phyloP scores from a whole-genome alignment of 805 yeast species.

The Ogataea allantospora region DNA sequence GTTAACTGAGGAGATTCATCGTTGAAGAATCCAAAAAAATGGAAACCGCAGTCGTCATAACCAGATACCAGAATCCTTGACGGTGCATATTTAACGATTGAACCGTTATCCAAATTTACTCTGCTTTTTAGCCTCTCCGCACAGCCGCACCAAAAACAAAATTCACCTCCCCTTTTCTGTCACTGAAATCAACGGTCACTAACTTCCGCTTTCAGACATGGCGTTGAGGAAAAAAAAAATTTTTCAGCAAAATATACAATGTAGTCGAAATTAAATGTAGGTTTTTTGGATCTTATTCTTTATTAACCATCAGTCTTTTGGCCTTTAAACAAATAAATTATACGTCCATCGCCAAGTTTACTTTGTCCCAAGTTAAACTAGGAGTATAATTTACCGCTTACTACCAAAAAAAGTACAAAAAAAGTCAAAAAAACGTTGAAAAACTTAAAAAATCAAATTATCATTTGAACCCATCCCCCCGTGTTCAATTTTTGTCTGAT shows the following conservation, averaged over 20 bases:
- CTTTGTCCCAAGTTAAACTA: constrained; percentile 11
- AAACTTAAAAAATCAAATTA: constrained; percentile 21
- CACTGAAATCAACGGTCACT: constrained; percentile 9
- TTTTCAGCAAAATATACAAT: constrained; percentile 11
- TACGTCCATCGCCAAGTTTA: constrained; percentile 18
- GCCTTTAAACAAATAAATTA: constrained; percentile 11
- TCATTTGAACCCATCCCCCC: constrained; percentile 8
- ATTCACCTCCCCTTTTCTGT: no score
- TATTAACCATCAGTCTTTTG: constrained; percentile 11
- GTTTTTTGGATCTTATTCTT: constrained; percentile 16
- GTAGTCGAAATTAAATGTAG: constrained; percentile 7
- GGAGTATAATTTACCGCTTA: constrained; percentile 19
- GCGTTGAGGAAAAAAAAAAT: constrained; percentile 12
- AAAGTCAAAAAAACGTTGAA: constrained; percentile 17
- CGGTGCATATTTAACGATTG: no score
- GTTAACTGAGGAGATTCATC: no score
- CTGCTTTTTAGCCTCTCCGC: constrained; percentile 1
- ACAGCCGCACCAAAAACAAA: no score
- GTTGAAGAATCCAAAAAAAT: no score
- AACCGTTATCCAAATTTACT: background rate
- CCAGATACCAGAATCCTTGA: background rate
- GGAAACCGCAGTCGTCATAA: no score
- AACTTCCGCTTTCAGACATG: constrained; percentile 10
- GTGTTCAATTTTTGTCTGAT: constrained; percentile 14
- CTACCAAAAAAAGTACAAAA: constrained; percentile 20